Conservation (phyloP, 139 green algal genomes). For the Coccomyxa sp. region DNA sequence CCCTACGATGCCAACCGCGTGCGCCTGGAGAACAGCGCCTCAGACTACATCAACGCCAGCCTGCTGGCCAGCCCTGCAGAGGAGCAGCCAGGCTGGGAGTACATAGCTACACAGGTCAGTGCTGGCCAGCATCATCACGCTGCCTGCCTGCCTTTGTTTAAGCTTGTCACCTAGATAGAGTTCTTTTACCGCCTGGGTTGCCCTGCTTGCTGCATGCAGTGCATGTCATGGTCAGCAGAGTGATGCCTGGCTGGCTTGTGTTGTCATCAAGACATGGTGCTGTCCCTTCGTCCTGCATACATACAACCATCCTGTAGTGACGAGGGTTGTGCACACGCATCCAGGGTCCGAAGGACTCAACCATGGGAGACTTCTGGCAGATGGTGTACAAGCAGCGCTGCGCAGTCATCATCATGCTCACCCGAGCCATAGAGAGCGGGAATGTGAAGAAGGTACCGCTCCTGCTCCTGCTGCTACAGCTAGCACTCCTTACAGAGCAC, state of each 20-base stretch:
- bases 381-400: conserved; percentile 47
- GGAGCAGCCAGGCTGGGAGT: conserved; percentile 9
- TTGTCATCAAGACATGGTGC: too few species aligned
- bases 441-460: conserved; percentile 9
- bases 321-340: too few species aligned
- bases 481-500: too few species aligned
- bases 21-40: background rate
- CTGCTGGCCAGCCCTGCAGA: conserved; percentile 7
- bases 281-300: too few species aligned
- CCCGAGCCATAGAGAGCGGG: conserved; percentile 16
- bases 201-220: conserved; percentile 1
- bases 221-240: too few species aligned
- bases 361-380: conserved; percentile 55
- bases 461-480: too few species aligned
- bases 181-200: too few species aligned
- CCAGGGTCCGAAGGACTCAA: conserved; percentile 56
- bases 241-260: too few species aligned
- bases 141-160: background rate
- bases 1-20: conserved; percentile 40
- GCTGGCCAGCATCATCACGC: background rate
- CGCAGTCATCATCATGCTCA: conserved; percentile 57
- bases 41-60: conserved; percentile 54
- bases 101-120: conserved; percentile 31
- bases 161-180: too few species aligned
- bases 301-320: too few species aligned